Percentiles rank a stretch among this genome's conserved stretches.
These are phyloP conservation scores for Proliferodiscus dingleyae DNA, from an alignment of 2,329 filamentous ascomycete genomes.

Conservation along the genomic window DNA sequence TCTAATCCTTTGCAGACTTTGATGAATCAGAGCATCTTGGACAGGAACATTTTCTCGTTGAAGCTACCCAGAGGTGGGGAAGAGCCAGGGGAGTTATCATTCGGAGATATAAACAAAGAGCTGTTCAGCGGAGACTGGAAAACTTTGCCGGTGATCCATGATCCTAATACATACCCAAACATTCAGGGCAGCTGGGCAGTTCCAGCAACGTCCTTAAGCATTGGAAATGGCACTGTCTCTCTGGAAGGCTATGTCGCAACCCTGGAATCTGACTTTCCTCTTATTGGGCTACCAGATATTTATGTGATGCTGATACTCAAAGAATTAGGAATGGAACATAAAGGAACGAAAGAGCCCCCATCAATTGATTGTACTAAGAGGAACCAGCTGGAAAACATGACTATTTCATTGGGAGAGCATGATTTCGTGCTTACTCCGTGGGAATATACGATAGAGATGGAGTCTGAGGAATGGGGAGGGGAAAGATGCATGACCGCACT, in stretches of 20 bases:
- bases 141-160: background rate
- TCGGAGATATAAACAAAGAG: constrained; percentile 7
- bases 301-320: background rate
- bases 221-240: background rate
- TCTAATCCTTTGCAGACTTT: constrained; percentile 5
- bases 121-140: constrained; percentile 9
- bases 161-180: background rate
- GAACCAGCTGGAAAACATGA: constrained; percentile 2
- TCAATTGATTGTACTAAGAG: constrained; percentile 5
- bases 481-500: constrained; percentile 11
- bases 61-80: constrained; percentile 1
- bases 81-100: constrained; percentile 6
- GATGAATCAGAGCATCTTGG: constrained; percentile 1
- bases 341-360: background rate
- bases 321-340: constrained; percentile 1
- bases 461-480: constrained; percentile 4
- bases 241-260: constrained; percentile 7
- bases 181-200: constrained; percentile 4
- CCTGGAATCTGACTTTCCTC: constrained; percentile 6
- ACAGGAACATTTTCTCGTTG: constrained; percentile 9
- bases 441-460: constrained; percentile 10
- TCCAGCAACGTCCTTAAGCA: constrained; percentile 1
- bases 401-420: constrained; percentile 2
- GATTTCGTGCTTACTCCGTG: constrained; percentile 6
- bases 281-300: constrained; percentile 7